Conservation (phyloP, 352 stramenopile genomes). For the Phytophthora palmivora region DNA sequence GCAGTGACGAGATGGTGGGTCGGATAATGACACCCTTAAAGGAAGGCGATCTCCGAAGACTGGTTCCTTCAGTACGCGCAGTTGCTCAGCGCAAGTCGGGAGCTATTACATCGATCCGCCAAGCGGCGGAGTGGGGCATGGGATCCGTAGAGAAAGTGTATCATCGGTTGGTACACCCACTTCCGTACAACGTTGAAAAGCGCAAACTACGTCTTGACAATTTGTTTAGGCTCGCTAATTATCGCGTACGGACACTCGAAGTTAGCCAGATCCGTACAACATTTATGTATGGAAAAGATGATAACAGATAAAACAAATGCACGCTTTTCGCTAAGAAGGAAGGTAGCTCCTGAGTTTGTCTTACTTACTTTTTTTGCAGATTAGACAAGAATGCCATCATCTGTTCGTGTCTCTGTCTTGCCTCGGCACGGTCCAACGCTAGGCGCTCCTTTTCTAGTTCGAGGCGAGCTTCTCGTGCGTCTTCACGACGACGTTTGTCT, state of each 20-base stretch:
- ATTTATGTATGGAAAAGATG: not conserved
- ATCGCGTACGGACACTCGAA: not conserved
- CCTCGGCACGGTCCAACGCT: too few species aligned
- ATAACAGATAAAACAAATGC: not conserved
- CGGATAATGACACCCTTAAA: conserved; percentile 2
- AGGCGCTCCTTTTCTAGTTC: too few species aligned
- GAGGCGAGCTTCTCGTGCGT: too few species aligned
- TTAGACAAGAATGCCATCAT: too few species aligned
- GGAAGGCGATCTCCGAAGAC: not conserved
- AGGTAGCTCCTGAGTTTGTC: too few species aligned
- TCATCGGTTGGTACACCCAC: not conserved
- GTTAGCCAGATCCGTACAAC: conserved; percentile 2
- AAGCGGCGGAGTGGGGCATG: not conserved
- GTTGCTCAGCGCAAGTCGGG: not conserved
- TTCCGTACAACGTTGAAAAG: not conserved
- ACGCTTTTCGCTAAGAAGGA: too few species aligned
- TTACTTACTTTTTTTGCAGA: too few species aligned
- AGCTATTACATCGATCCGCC: not conserved
- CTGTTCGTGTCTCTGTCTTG: too few species aligned
- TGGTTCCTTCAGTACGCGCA: not conserved
- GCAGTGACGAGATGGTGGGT: not conserved
- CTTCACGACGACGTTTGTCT: too few species aligned
- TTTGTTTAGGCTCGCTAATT: conserved; percentile 4
- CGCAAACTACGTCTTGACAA: not conserved
- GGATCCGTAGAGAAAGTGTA: not conserved